These are phyloP conservation scores for Epichloe typhina DNA, from an alignment of 2,329 filamentous ascomycete species.

Conservation along the genomic window DNA sequence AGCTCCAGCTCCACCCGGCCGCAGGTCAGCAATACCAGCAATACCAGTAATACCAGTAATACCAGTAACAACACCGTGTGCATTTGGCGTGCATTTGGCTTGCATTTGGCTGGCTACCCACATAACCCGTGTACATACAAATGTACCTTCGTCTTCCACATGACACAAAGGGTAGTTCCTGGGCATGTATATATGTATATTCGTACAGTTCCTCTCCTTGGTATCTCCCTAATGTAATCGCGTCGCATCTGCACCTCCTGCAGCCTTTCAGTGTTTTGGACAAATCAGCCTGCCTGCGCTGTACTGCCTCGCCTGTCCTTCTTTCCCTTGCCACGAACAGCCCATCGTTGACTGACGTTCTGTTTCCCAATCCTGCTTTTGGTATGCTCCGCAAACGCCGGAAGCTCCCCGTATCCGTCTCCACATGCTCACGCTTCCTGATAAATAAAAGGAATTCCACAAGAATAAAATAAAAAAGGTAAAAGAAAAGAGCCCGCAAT, in stretches of 20 bases:
- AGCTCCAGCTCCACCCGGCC: too few species aligned
- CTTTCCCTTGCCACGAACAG: neutral
- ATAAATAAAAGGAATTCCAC: neutral
- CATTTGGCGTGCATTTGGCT: too few species aligned
- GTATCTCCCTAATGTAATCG: constrained; percentile 6
- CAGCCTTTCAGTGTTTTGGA: neutral
- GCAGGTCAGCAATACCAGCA: too few species aligned
- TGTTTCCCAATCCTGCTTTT: constrained; percentile 4
- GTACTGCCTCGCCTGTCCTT: neutral
- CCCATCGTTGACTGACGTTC: neutral
- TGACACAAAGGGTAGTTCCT: neutral
- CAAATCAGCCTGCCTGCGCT: neutral
- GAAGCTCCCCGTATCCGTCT: neutral
- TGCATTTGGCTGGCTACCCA: too few species aligned
- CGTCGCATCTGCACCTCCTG: constrained; percentile 6
- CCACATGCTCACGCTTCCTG: neutral
- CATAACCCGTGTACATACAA: too few species aligned
- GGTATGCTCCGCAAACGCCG: constrained; percentile 7
- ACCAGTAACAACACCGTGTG: too few species aligned
- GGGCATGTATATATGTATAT: neutral
- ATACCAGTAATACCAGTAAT: too few species aligned
- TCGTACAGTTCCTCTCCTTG: constrained; percentile 12
- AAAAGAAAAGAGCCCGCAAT: neutral
- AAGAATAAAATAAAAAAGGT: neutral
- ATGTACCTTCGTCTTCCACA: too few species aligned